Base-by-base conservation (phyloP, 495 filamentous ascomycete species). In the Trichoderma gamsii region DNA sequence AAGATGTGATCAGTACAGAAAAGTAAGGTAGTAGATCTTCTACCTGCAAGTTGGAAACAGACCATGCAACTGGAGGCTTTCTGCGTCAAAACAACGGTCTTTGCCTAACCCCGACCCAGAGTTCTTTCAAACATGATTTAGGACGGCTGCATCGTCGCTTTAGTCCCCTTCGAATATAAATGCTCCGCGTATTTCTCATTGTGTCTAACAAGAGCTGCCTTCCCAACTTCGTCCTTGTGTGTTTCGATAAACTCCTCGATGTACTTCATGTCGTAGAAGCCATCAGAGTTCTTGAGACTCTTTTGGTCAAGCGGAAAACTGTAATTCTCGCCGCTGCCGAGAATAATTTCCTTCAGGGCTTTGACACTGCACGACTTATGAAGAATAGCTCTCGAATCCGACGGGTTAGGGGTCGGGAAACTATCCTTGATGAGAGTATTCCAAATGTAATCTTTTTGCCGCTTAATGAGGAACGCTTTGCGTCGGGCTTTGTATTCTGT, bases 401-500 rank as follows among this genome's bases (percentile, higher is more conserved):
- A n/a, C 21, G 27, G 6, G 7, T 64, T 43, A 7, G 59, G 66
- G 1, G 59, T 32, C 0, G 79, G 78, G 15, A 79, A 67, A 4
- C 71, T 15, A 7, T 66, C 66, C 51, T 81, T 83, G 68, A 83
- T 76, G 9, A 78, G 63, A 0, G 41, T 46, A 21, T 76, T 79
- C 67, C 68, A 73, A n/a, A 81, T 67, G 46, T 63, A 67, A 35
- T 74, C 67, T 8, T 25, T 59, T 51, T 78, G 69, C 27, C 65
- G 70, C 67, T 79, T 65, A 7, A 71, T 25, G 29, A 70, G 72
- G 73, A 75, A 83, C 6, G 70, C 72, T 1, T 65, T 66, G 29
- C 77, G 68, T 15, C 67, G 69, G 0, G 67, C 32, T 3, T 68
- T 63, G 67, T 79, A 83, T 5, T 35, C 52, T 0, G 71, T 59